These are phyloP conservation scores for Colletotrichum zoysiae DNA, from an alignment of 2,329 filamentous ascomycete genomes.

Conservation along the genomic window DNA sequence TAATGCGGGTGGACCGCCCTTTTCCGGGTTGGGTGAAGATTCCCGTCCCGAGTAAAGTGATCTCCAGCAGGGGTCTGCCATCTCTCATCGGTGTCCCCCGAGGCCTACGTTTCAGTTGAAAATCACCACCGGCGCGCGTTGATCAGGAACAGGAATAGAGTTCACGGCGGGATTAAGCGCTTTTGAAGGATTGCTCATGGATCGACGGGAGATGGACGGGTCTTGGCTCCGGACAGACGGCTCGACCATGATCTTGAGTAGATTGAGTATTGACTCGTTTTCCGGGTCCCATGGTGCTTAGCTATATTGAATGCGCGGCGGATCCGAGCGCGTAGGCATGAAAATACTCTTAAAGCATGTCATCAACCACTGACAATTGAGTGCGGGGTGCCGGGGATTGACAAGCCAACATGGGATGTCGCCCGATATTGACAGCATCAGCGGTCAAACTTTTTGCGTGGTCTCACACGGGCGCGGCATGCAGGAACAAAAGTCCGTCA, in stretches of 20 bases:
- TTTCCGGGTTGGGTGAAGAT: slow-evolving; percentile 5
- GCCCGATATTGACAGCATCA: slow-evolving; percentile 33
- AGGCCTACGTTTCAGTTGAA: slow-evolving; percentile 33
- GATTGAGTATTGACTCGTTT: not conserved
- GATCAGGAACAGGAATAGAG: slow-evolving; percentile 34
- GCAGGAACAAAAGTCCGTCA: slow-evolving; percentile 1
- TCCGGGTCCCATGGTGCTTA: not conserved
- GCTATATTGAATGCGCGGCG: not conserved
- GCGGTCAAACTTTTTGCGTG: slow-evolving; percentile 5
- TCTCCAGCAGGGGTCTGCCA: slow-evolving; percentile 30
- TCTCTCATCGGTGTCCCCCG: slow-evolving; percentile 3
- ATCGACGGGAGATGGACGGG: slow-evolving; percentile 12
- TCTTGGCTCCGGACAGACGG: slow-evolving; percentile 12
- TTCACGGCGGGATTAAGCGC: slow-evolving; percentile 16
- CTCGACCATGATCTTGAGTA: not conserved
- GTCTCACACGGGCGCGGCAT: not conserved
- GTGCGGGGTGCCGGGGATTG: slow-evolving; percentile 5
- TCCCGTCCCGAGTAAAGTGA: slow-evolving; percentile 37
- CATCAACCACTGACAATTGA: not conserved
- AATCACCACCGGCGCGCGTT: slow-evolving; percentile 34
- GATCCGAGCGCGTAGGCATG: not conserved
- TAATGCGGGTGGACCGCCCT: slow-evolving; percentile 3
- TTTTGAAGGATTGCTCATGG: not conserved
- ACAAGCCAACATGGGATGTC: slow-evolving; percentile 30
- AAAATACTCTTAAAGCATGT: not conserved